Percentiles rank a stretch among this genome's conserved stretches.
Evolutionary conservation across 306 rosid species (phyloP).

Genomic region (Biancaea sappan): DNA sequence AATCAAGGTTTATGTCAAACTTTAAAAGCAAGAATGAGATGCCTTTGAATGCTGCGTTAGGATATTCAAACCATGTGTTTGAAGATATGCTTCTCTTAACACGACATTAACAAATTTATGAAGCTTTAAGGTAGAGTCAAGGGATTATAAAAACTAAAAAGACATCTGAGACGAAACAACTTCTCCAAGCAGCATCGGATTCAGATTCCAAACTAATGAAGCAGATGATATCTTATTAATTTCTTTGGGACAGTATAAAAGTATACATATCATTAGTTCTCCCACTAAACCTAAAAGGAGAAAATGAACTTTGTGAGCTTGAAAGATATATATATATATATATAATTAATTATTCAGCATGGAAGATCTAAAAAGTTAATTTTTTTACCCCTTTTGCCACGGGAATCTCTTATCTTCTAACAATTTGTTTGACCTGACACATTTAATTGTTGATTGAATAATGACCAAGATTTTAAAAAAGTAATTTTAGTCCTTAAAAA

Average conservation of each 20-base stretch:
- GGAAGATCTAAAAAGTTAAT: too few relatives aligned
- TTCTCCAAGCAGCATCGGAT: slow-evolving; percentile 31
- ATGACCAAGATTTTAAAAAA: too few relatives aligned
- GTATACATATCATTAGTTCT: too few relatives aligned
- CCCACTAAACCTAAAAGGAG: too few relatives aligned
- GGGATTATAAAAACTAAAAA: slow-evolving; percentile 45
- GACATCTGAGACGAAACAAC: slow-evolving; percentile 28
- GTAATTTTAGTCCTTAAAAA: too few relatives aligned
- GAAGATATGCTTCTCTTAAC: slow-evolving; percentile 58
- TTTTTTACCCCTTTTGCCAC: too few relatives aligned
- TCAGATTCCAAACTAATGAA: slow-evolving; percentile 53
- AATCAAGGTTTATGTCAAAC: slow-evolving; percentile 19
- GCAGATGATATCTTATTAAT: not conserved
- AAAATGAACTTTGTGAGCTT: too few relatives aligned
- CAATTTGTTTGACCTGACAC: too few relatives aligned
- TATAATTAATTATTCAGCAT: too few relatives aligned
- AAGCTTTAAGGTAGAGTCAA: slow-evolving; percentile 46
- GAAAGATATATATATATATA: too few relatives aligned
- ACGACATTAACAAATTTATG: slow-evolving; percentile 34
- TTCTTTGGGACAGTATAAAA: slow-evolving; percentile 9
- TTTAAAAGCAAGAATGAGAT: slow-evolving; percentile 36
- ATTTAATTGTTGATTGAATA: too few relatives aligned
- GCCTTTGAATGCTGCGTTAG: slow-evolving; percentile 33
- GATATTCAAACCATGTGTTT: slow-evolving; percentile 31
- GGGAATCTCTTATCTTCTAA: too few relatives aligned